Evolutionary conservation across 192 early-diverging fungal species (phyloP), one percentile per base, ranked within the genome.

Genomic region (Coemansia sp.): DNA sequence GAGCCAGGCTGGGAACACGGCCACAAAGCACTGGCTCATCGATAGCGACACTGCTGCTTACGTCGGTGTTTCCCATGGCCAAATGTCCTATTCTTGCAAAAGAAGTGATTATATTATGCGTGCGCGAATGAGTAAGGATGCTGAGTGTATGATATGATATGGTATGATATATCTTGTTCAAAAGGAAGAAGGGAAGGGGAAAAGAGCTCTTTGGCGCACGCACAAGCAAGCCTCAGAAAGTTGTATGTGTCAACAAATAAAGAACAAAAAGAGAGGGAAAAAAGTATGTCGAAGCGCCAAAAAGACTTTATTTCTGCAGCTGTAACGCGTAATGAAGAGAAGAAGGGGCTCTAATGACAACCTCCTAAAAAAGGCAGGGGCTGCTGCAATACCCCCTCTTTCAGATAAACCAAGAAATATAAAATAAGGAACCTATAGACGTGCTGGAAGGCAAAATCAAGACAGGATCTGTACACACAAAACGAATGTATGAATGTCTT

Each of bases 1-100:
- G 80, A 41, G 74, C 80, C 66, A 77, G 62, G 37, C 80, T 82
- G 15, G 80, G 80, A 0, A 71, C 57, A 37, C 69, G 71, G n/a
- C 69, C 78, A 52, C 62, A 48, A 15, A 72, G 45, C 26, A 58
- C 65, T 15, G 67, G 19, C 61, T 77, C 80, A 46, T 82, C 80
- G 51, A 54, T 18, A 39, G 65, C 55, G 11, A 67, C 43, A 19
- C 61, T 65, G 58, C 52, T 63, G 65, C 59, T 56, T 60, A 73
- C 32, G 43, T 73, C 68, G 43, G 67, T 60, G 66, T 26, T 73
- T 49, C 67, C 74, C 74, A 76, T 82, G 32, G 49, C 26, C 26
- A 16, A 36, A 4, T 49, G n/a, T 49, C 18, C 55, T 56, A 32
- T 22, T 41, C 51, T 54, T 26, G 26, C 51, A 54, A 6, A 21